Evolutionary conservation across 139 green algal species (phyloP).

Genomic region (Nannochloris sp.): DNA sequence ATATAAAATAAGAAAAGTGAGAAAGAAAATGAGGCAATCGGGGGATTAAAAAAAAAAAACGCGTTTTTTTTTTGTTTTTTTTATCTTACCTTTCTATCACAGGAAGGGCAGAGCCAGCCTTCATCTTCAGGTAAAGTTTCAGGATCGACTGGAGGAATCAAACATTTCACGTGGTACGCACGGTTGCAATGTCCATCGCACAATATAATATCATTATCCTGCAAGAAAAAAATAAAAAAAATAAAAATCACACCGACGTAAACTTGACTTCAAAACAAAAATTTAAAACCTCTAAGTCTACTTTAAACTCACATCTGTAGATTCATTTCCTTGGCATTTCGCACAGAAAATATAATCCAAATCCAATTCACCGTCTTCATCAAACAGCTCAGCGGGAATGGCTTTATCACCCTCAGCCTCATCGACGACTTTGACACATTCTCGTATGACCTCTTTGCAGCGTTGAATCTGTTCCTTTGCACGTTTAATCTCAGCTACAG

Average conservation of each 20-base stretch:
- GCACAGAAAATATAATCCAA: conserved; percentile 72
- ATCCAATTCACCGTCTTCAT: conserved; percentile 61
- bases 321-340: conserved; percentile 50
- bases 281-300: not conserved
- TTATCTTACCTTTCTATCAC: conserved; percentile 65
- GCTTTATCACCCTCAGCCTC: conserved; percentile 26
- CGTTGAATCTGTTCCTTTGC: conserved; percentile 39
- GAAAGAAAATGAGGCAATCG: not conserved
- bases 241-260: not conserved
- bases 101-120: conserved; percentile 74
- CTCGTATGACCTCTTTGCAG: conserved; percentile 50
- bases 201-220: conserved; percentile 91
- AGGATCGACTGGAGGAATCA: conserved; percentile 46
- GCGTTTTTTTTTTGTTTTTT: no score
- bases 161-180: conserved; percentile 68
- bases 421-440: conserved; percentile 50
- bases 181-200: conserved; percentile 82
- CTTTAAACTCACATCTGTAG: conserved; percentile 28
- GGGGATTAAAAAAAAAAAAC: no score
- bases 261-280: not conserved
- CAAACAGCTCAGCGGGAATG: conserved; percentile 39
- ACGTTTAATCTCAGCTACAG: conserved; percentile 46
- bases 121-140: conserved; percentile 59
- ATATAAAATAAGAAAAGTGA: not conserved
- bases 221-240: not conserved